Evolutionary conservation across 2,329 filamentous ascomycete genomes (phyloP), one percentile per base, ranked within the genome.

Genomic region (Fusarium sp.): DNA sequence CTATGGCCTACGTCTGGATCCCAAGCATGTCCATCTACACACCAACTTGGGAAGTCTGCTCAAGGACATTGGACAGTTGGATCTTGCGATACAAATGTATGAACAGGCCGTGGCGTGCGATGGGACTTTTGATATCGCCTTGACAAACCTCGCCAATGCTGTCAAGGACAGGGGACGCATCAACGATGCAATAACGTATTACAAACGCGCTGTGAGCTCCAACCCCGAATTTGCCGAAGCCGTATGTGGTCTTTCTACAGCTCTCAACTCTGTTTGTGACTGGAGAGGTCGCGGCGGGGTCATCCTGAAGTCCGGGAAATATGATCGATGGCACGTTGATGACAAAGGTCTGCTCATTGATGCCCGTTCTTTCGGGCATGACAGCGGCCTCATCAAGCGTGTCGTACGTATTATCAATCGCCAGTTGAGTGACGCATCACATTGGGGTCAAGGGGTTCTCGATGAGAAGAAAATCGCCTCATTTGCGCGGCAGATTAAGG

Each of bases 211-310:
- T 43, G 96, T 99, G 15, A 88, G 89, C 38, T 91, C 95, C n/a
- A 99, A 96, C 76, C 96, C 96, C 0, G 93, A 97, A 38, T 99
- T 99, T 83, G 94, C 96, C 2, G 96, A 99, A 83, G 96, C 96
- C 11, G 96, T 99, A 1, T 99, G 96, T 81, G 96, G 96, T 12
- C 88, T 99, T 59, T 95, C 95, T 4, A 98, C 97, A 66, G 96
- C 96, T 3, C 86, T 99, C 58, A 98, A 98, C 80, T 98, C 96
- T 11, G 95, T 99, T 10, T 99, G 96, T 80, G 93, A 96, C 78
- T 99, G 96, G 96, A 89, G 90, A 77, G 94, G 94, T 35, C 91
- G 96, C 72, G 96, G 96, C 69, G 96, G 96, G 3, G 92, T 97
- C 50, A 87, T 94, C 32, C 88, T 94, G n/a, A 88, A 91, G 60